phyloP scores from a whole-genome alignment of 176 grass and related monocot species.

The Aegilops longissima region DNA sequence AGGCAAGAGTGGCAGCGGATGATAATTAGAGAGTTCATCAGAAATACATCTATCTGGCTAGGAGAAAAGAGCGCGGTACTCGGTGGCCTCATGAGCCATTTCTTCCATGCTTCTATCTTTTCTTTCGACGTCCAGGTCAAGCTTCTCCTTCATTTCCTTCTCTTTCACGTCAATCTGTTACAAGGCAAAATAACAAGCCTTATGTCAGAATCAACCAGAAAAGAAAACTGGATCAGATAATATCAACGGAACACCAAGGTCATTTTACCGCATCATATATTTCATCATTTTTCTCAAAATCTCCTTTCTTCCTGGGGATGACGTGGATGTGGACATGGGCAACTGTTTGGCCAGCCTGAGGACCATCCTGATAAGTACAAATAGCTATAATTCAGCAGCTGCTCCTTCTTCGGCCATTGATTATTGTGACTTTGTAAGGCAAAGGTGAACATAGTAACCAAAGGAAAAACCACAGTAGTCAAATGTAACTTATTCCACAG shows the following conservation, averaged over 20 bases:
- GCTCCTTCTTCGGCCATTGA: background rate
- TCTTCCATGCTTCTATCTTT: conserved; percentile 71
- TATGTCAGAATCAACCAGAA: background rate
- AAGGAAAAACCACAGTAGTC: background rate
- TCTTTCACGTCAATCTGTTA: conserved; percentile 75
- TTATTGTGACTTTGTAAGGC: background rate
- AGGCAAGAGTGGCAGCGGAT: background rate
- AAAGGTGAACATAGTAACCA: background rate
- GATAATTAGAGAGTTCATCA: background rate
- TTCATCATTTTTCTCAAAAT: conserved; percentile 93
- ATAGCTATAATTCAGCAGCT: background rate
- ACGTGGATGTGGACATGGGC: conserved; percentile 96
- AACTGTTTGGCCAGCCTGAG: conserved; percentile 90
- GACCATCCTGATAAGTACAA: conserved; percentile 67
- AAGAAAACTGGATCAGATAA: background rate
- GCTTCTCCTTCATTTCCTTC: conserved; percentile 90
- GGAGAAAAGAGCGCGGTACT: conserved; percentile 68
- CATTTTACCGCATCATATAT: conserved; percentile 85
- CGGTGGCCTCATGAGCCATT: conserved; percentile 68
- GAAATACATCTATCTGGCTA: conserved; percentile 23
- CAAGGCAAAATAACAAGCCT: conserved; percentile 9
- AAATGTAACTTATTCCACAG: background rate
- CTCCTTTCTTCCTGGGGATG: conserved; percentile 79
- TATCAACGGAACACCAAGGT: background rate
- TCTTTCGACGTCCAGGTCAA: conserved; percentile 79